These are phyloP conservation scores for Artomyces pyxidatus DNA, from an alignment of 768 basidiomycete genomes.

Conservation along the genomic window DNA sequence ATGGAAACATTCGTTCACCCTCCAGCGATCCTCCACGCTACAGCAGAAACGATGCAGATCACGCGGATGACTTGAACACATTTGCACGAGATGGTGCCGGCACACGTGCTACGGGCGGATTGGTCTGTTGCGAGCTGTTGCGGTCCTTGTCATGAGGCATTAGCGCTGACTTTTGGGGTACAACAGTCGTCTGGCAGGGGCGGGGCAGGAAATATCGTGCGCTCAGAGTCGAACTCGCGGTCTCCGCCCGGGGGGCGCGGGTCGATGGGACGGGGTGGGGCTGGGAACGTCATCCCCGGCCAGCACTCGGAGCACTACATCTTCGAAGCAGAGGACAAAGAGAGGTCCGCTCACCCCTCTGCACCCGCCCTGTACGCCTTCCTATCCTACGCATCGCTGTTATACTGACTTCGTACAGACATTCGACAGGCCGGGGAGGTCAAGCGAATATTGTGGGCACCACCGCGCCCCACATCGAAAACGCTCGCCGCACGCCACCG, in stretches of 20 bases:
- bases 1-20: conserved; percentile 78
- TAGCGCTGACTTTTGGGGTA: too few relatives aligned
- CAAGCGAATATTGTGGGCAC: too few relatives aligned
- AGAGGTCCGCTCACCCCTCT: conserved; percentile 23
- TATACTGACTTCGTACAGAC: conserved; percentile 26
- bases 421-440: conserved; percentile 68
- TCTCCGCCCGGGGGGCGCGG: conserved; percentile 40
- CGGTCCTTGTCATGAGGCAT: not conserved
- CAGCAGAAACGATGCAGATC: conserved; percentile 11
- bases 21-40: conserved; percentile 41
- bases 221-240: conserved; percentile 20
- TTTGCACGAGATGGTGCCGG: conserved; percentile 16
- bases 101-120: conserved; percentile 26
- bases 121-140: conserved; percentile 20
- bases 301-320: conserved; percentile 15
- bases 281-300: conserved; percentile 44
- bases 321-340: conserved; percentile 29
- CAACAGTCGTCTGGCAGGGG: conserved; percentile 62
- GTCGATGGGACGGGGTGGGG: conserved; percentile 57
- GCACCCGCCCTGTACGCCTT: conserved; percentile 31
- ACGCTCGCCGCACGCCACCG: too few relatives aligned
- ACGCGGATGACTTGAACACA: conserved; percentile 21
- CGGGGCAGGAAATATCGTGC: conserved; percentile 50
- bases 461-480: too few relatives aligned
- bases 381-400: not conserved